Evolutionary conservation across 805 yeast species (phyloP).

Genomic region (Huiozyma sinensis): DNA sequence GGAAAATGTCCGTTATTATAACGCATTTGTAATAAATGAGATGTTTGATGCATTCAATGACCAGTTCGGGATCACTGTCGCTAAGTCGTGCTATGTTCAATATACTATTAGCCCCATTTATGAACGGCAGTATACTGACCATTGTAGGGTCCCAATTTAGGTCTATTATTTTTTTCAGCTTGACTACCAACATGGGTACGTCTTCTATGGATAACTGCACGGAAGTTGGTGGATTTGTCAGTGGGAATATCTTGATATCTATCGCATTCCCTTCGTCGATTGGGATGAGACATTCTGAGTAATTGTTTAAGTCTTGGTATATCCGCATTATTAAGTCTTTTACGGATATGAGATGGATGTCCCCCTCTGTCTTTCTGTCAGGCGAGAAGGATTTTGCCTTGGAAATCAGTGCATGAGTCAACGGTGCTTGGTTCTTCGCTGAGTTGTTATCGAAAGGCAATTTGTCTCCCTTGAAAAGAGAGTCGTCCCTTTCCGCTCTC

Average conservation of each 20-base stretch:
- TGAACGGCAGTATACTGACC: conserved; percentile 74
- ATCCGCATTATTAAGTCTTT: conserved; percentile 77
- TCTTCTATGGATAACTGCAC: conserved; percentile 58
- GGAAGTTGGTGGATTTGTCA: conserved; percentile 73
- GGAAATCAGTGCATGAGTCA: conserved; percentile 3
- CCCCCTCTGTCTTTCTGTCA: not conserved
- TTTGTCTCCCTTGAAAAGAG: conserved; percentile 8
- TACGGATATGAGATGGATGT: conserved; percentile 33
- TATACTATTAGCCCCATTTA: conserved; percentile 82
- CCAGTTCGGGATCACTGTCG: conserved; percentile 65
- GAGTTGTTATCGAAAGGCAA: conserved; percentile 5
- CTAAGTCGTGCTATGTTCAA: conserved; percentile 67
- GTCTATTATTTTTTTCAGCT: conserved; percentile 61
- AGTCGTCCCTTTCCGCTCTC: conserved; percentile 34
- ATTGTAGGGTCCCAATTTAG: conserved; percentile 96
- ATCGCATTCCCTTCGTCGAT: conserved; percentile 82
- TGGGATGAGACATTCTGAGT: conserved; percentile 92
- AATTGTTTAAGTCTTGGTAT: conserved; percentile 88
- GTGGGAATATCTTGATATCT: conserved; percentile 88
- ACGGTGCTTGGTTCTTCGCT: conserved; percentile 3
- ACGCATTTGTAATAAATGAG: conserved; percentile 83
- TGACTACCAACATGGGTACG: conserved; percentile 87
- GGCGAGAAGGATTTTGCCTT: not conserved
- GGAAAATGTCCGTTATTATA: conserved; percentile 75
- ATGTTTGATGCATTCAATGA: conserved; percentile 84